phyloP scores from a whole-genome alignment of 305 asterid genomes.

The Andrographis paniculata region DNA sequence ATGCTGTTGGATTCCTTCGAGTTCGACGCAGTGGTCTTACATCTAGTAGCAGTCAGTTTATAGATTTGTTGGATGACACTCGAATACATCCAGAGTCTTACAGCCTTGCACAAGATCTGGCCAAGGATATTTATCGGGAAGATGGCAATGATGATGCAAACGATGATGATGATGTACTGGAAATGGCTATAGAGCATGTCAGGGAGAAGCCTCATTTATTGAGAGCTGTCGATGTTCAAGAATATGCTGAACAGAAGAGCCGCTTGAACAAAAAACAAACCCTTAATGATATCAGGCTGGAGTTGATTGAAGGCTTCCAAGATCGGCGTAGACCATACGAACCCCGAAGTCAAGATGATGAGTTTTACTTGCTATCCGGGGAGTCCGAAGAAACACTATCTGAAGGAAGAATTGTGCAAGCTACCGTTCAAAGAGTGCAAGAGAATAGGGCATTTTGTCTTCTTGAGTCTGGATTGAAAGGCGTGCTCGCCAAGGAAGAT shows the following conservation, averaged over 20 bases:
- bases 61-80: constrained; percentile 91
- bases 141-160: constrained; percentile 68
- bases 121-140: constrained; percentile 81
- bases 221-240: constrained; percentile 57
- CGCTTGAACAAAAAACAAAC: constrained; percentile 70
- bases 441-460: constrained; percentile 66
- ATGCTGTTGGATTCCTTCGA: constrained; percentile 93
- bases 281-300: constrained; percentile 74
- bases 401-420: constrained; percentile 91
- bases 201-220: constrained; percentile 83
- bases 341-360: constrained; percentile 84
- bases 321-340: constrained; percentile 71
- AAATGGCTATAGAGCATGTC: constrained; percentile 93
- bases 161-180: constrained; percentile 88
- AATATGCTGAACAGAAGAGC: constrained; percentile 60
- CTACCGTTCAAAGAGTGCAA: constrained; percentile 77
- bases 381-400: constrained; percentile 80
- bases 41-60: constrained; percentile 79
- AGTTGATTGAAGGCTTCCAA: constrained; percentile 92
- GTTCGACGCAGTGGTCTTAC: constrained; percentile 88
- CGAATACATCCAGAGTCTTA: constrained; percentile 97
- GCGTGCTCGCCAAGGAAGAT: constrained; percentile 79
- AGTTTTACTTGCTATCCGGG: constrained; percentile 84
- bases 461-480: constrained; percentile 90
- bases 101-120: constrained; percentile 82